These are phyloP conservation scores for Kregervanrija fluxuum DNA, from an alignment of 805 yeast genomes.

Conservation along the genomic window DNA sequence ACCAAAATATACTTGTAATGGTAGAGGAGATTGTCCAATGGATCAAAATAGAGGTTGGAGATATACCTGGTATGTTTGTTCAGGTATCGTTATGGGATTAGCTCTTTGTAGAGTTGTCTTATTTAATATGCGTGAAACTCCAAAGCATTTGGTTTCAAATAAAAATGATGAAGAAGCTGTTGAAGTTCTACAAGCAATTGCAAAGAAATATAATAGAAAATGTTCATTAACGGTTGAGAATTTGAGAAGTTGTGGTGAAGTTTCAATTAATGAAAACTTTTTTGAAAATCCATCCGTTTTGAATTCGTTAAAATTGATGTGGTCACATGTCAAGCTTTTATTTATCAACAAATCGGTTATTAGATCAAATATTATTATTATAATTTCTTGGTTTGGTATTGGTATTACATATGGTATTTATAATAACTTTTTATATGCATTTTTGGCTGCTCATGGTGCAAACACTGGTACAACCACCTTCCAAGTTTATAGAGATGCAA, in stretches of 20 bases:
- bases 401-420: conserved; percentile 54
- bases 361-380: conserved; percentile 36
- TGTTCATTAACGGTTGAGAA: conserved; percentile 40
- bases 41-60: conserved; percentile 54
- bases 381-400: conserved; percentile 48
- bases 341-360: conserved; percentile 40
- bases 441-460: conserved; percentile 44
- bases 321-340: conserved; percentile 36
- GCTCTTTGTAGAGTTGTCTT: conserved; percentile 42
- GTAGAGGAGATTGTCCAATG: conserved; percentile 36
- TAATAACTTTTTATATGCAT: conserved; percentile 47
- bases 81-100: conserved; percentile 43
- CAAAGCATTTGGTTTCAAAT: conserved; percentile 44
- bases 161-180: conserved; percentile 46
- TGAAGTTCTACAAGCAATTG: conserved; percentile 35
- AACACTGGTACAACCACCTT: conserved; percentile 32
- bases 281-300: conserved; percentile 18
- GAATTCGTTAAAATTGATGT: conserved; percentile 23
- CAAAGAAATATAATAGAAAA: conserved; percentile 36
- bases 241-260: conserved; percentile 37
- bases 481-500: conserved; percentile 40
- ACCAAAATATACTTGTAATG: conserved; percentile 40
- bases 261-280: conserved; percentile 19
- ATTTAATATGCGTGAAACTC: conserved; percentile 44
- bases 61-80: conserved; percentile 46